These are phyloP conservation scores for Fusarium humuli DNA, from an alignment of 2,329 filamentous ascomycete genomes.

Conservation along the genomic window DNA sequence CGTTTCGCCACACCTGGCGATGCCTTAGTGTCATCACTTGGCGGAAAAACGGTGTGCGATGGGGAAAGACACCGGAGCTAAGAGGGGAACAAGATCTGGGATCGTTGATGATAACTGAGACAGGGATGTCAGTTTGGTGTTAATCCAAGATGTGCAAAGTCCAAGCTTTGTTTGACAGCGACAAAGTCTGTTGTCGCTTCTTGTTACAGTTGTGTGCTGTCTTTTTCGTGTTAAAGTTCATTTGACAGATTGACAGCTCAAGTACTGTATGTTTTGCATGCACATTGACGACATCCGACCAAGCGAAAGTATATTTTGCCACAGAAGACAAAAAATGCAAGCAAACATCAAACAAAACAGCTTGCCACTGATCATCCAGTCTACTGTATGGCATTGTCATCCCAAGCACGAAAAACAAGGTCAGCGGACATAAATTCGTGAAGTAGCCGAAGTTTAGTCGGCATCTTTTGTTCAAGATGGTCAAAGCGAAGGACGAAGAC, in stretches of 20 bases:
- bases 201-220: background rate
- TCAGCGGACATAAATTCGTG: background rate
- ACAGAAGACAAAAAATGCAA: constrained; percentile 1
- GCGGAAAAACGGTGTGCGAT: constrained; percentile 24
- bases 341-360: background rate
- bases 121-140: background rate
- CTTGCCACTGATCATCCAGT: constrained; percentile 14
- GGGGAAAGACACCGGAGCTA: background rate
- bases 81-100: background rate
- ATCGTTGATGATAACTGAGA: background rate
- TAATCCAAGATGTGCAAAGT: background rate
- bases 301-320: background rate
- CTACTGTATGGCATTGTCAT: background rate
- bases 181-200: background rate
- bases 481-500: background rate
- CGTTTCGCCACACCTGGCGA: constrained; percentile 15
- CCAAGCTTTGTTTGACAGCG: background rate
- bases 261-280: background rate
- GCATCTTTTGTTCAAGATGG: background rate
- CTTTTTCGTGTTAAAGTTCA: constrained; percentile 13
- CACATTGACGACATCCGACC: background rate
- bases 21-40: background rate
- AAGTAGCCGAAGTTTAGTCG: background rate
- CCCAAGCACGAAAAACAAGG: background rate
- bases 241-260: constrained; percentile 22